Evolutionary conservation across 2,329 filamentous ascomycete species (phyloP), one percentile per base, ranked within the genome.

Genomic region (Ophiostoma populinum): DNA sequence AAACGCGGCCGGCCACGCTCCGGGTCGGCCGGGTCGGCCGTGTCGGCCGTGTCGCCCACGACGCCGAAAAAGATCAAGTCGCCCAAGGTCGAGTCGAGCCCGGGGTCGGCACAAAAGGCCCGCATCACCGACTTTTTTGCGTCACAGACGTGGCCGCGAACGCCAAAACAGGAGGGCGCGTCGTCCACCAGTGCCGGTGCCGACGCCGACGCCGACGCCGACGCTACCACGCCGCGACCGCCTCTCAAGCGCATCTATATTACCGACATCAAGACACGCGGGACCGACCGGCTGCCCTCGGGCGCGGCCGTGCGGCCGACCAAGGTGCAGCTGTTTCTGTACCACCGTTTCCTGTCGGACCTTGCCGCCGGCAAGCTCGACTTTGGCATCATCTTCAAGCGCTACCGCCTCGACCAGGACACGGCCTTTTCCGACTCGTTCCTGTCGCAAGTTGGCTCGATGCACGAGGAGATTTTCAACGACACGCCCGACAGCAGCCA

Each of bases 221-320:
- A 4, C 29, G 4, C 25, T 16, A 17, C n/a, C 44, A 39, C 12
- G 36, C 22, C 7, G 52, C 48, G n/a, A n/a, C n/a, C n/a, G n/a
- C n/a, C n/a, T n/a, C n/a, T n/a, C n/a, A n/a, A n/a, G n/a, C 17
- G 57, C 40, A 50, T 70, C n/a, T 94, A 92, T 52, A 59, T 98
- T 32, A 75, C 75, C 0, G 90, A 98, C 46, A 72, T 93, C 43
- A 98, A 98, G 55, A 95, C 87, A 0, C 70, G 86, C 13, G 65
- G 63, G 1, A 70, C 67, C 4, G 60, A 57, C n/a, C 66, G 63
- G 3, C 50, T 81, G 3, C 81, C 85, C 2, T 63, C 68, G 1
- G 70, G 72, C 16, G 59, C 70, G 1, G 69, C 75, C 1, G 63
- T 82, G 29, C 70, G 79, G 9, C 81, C 82, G 0, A 81, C 85